Percentiles rank a stretch among this genome's conserved stretches.
Evolutionary conservation across 1,284 basidiomycete species (phyloP).

Genomic region (Ganoderma sinense): DNA sequence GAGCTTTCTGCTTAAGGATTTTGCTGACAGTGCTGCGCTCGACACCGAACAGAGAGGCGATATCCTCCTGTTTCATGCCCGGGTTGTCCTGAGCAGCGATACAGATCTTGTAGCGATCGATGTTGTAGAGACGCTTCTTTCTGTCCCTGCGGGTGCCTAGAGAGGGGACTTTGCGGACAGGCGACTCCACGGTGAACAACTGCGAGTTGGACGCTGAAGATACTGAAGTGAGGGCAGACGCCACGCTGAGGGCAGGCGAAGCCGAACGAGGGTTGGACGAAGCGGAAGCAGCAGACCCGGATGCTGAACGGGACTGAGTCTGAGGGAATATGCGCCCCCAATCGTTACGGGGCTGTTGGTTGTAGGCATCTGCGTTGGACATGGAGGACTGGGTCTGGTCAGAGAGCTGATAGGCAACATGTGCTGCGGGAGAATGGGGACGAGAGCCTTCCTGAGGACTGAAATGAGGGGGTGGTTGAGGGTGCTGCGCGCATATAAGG

Average conservation of each 20-base stretch:
- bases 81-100: conserved; percentile 69
- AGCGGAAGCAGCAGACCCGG: conserved; percentile 41
- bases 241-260: conserved; percentile 67
- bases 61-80: conserved; percentile 80
- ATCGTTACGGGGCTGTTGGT: conserved; percentile 5
- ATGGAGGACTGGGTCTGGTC: conserved; percentile 12
- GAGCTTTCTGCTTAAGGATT: conserved; percentile 85
- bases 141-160: conserved; percentile 42
- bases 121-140: conserved; percentile 77
- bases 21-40: conserved; percentile 95
- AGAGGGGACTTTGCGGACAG: conserved; percentile 37
- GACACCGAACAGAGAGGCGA: conserved; percentile 78
- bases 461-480: conserved; percentile 39
- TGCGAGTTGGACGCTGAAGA: conserved; percentile 45
- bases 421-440: conserved; percentile 51
- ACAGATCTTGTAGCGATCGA: conserved; percentile 83
- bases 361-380: conserved; percentile 13
- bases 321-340: conserved; percentile 24
- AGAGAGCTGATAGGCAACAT: conserved; percentile 21
- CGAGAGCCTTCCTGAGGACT: conserved; percentile 41
- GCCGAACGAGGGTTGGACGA: conserved; percentile 57
- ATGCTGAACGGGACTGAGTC: conserved; percentile 53
- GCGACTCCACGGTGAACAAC: conserved; percentile 2
- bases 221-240: conserved; percentile 58
- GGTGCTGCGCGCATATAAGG: conserved; percentile 28